Evolutionary conservation across 768 basidiomycete genomes (phyloP).

Genomic region (Mycena galopus): DNA sequence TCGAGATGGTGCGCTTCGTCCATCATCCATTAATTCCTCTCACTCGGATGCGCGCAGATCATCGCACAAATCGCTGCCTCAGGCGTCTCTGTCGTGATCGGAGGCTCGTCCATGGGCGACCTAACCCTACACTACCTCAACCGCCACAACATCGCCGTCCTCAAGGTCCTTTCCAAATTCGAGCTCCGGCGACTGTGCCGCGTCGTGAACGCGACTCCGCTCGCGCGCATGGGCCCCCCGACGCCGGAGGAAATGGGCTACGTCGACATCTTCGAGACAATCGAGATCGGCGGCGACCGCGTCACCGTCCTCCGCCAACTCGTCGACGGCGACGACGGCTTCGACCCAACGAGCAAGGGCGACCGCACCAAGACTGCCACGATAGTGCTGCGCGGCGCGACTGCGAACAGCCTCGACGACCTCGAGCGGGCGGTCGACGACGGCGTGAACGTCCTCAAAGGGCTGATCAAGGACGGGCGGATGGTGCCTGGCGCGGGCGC

Average conservation of each 20-base stretch:
- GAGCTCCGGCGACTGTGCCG: slow-evolving; percentile 94
- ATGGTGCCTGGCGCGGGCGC: slow-evolving; percentile 96
- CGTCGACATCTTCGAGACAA: slow-evolving; percentile 94
- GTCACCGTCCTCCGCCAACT: slow-evolving; percentile 96
- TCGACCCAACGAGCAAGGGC: slow-evolving; percentile 59
- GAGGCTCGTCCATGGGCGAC: slow-evolving; percentile 93
- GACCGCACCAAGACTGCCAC: slow-evolving; percentile 93
- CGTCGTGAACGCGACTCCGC: slow-evolving; percentile 95
- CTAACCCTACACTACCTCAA: slow-evolving; percentile 98
- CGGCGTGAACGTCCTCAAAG: slow-evolving; percentile 96
- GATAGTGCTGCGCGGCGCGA: slow-evolving; percentile 95
- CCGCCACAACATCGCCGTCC: slow-evolving; percentile 91
- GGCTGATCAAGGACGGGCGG: slow-evolving; percentile 89
- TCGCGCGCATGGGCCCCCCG: slow-evolving; percentile 95
- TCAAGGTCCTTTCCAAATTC: slow-evolving; percentile 98
- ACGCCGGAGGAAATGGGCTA: slow-evolving; percentile 96
- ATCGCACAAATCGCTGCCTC: slow-evolving; percentile 97
- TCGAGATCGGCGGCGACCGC: slow-evolving; percentile 97
- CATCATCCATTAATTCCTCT: slow-evolving; percentile 14
- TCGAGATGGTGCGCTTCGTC: slow-evolving; percentile 76
- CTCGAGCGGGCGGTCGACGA: slow-evolving; percentile 97
- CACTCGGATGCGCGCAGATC: slow-evolving; percentile 67
- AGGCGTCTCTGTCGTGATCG: slow-evolving; percentile 94
- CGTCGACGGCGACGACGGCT: slow-evolving; percentile 71
- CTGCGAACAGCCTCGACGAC: slow-evolving; percentile 94